Base-by-base conservation (phyloP, 2,329 filamentous ascomycete species). In the Claviceps maximensis region DNA sequence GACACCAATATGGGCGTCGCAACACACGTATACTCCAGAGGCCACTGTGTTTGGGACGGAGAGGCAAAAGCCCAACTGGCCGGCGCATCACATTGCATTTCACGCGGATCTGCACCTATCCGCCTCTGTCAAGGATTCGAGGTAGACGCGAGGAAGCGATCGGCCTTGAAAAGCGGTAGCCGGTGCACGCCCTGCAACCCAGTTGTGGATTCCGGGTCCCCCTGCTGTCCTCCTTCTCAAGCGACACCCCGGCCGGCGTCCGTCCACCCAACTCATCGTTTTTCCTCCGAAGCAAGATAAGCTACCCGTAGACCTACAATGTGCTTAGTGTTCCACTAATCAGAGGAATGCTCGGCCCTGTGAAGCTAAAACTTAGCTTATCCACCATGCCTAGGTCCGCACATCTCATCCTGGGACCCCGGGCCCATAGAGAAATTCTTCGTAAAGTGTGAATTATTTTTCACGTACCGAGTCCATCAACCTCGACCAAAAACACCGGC, bases 71-170 rank as follows among this genome's bases (percentile, higher is more conserved):
- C 21, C 21, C 12, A 44, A 17, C 27, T 27, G 41, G 49, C 25
- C 40, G 10, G 45, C 21, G 40, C 38, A 25, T 36, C 38, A 40
- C 38, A 48, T 42, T 50, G 19, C 33, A 36, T 42, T 50, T 25
- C 33, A 36, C 45, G 40, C 38, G 40, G 51, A 57, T 57, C 56
- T 29, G 52, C 55, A 33, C 38, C 42, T 41, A 48, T 41, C 15
- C 45, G 29, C 29, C 55, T 53, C 40, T 27, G 52, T 57, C 53
- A 36, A 49, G n/a, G n/a, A n/a, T n/a, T n/a, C n/a, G n/a, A n/a
- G 50, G 55, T 53, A 53, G 55, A 54, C 54, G 46, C 47, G n/a
- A 53, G 40, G 45, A 47, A 17, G 38, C 9, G 53, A 59, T 59
- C 54, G 53, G 33, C 55, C 36, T 29, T 51, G 54, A 53, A 54